Conservation (phyloP, 2,329 filamentous ascomycete genomes). For the Aureobasidium sp. region DNA sequence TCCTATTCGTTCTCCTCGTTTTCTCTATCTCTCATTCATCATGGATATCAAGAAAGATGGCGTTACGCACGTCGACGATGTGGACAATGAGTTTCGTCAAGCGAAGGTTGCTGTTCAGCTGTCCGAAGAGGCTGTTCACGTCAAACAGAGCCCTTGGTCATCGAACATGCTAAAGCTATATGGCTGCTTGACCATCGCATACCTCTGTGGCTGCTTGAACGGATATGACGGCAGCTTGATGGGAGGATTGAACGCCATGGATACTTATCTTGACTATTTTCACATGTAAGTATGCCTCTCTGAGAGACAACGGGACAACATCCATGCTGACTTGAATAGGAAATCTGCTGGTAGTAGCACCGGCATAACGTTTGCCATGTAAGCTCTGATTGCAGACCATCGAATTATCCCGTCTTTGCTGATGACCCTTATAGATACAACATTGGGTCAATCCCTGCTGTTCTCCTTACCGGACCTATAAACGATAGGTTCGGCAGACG, state of each 20-base stretch:
- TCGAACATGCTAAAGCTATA: not conserved
- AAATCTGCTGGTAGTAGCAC: conserved; percentile 20
- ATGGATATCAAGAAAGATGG: conserved; percentile 6
- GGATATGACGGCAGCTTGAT: conserved; percentile 9
- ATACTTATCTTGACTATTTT: not conserved
- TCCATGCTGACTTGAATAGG: not conserved
- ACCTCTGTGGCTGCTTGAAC: conserved; percentile 8
- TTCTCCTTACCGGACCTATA: conserved; percentile 21
- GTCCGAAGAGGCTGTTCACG: not conserved
- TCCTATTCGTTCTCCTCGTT: not conserved
- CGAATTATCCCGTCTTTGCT: conserved; percentile 19
- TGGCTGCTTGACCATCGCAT: conserved; percentile 1
- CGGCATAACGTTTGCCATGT: conserved; percentile 42
- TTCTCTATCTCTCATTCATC: not conserved
- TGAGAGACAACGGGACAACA: not conserved
- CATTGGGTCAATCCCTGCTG: conserved; percentile 30
- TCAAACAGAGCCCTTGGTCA: conserved; percentile 2
- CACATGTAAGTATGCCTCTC: not conserved
- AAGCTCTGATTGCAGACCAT: conserved; percentile 32
- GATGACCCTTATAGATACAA: conserved; percentile 29
- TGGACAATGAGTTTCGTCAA: not conserved
- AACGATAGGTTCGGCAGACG: conserved; percentile 21
- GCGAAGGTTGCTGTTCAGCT: conserved; percentile 4
- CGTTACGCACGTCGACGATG: not conserved
- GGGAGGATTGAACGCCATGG: not conserved